Evolutionary conservation across 306 rosid genomes (phyloP).

Genomic region (Cucurbita moschata): DNA sequence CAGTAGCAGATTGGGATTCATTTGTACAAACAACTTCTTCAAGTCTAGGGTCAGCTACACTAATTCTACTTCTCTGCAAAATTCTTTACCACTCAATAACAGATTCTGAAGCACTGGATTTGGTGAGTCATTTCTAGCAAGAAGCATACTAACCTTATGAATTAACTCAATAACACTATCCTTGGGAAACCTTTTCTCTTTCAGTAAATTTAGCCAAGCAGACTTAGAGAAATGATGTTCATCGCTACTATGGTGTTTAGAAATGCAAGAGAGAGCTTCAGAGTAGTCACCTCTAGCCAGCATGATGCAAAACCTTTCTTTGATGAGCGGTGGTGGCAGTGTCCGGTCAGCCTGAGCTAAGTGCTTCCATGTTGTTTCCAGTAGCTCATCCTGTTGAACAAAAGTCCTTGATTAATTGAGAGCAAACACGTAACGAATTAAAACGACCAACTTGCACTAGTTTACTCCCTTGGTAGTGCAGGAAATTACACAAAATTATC

Average conservation of each 20-base stretch:
- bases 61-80: constrained; percentile 15
- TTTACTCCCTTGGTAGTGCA: not conserved
- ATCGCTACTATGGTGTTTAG: constrained; percentile 18
- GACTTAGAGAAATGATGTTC: constrained; percentile 42
- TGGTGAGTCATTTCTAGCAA: constrained; percentile 21
- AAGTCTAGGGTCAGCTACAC: constrained; percentile 12
- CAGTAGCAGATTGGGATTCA: constrained; percentile 10
- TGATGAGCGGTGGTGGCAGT: constrained; percentile 39
- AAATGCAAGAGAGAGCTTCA: constrained; percentile 42
- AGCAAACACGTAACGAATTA: not conserved
- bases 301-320: constrained; percentile 50
- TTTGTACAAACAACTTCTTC: constrained; percentile 9
- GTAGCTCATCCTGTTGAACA: constrained; percentile 37
- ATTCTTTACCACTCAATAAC: constrained; percentile 38
- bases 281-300: constrained; percentile 40
- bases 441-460: not conserved
- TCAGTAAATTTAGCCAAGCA: constrained; percentile 52
- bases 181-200: constrained; percentile 37
- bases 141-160: constrained; percentile 22
- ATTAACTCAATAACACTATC: constrained; percentile 37
- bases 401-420: not conserved
- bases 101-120: constrained; percentile 35
- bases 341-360: constrained; percentile 30
- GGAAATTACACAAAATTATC: not conserved
- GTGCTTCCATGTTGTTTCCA: constrained; percentile 69